A percentile compares a stretch with the other conserved stretches of the same genome.
These are phyloP conservation scores for Penicillium coprophilum DNA, from an alignment of 495 filamentous ascomycete genomes.

Conservation along the genomic window DNA sequence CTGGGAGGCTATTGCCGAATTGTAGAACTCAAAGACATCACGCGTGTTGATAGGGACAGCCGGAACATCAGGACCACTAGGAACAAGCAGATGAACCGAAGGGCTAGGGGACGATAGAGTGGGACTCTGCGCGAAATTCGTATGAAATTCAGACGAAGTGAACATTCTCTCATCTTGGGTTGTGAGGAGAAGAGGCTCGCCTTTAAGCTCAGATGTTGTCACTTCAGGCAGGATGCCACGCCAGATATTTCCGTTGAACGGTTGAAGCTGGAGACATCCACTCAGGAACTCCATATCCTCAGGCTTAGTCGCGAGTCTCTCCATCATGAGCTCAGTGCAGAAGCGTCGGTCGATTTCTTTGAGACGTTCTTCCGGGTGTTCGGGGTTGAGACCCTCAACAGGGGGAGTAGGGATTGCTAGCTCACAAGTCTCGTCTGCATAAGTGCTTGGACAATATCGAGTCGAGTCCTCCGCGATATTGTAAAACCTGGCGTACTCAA, in stretches of 20 bases:
- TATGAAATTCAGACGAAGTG: not conserved
- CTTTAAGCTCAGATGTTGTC: not conserved
- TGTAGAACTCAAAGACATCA: not conserved
- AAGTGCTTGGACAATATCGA: not conserved
- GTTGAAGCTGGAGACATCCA: not conserved
- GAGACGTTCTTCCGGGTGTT: not conserved
- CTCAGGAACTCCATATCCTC: not conserved
- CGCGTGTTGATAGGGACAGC: not conserved
- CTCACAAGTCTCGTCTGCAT: not conserved
- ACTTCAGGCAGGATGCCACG: not conserved
- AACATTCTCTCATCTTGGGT: not conserved
- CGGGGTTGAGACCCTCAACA: not conserved
- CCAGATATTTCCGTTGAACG: not conserved
- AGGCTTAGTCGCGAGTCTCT: not conserved
- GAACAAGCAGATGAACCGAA: not conserved
- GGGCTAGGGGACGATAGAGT: not conserved
- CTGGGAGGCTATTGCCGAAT: not conserved
- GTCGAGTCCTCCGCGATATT: not conserved
- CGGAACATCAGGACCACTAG: not conserved
- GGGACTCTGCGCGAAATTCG: not conserved
- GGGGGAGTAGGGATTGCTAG: not conserved
- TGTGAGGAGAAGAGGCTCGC: not conserved
- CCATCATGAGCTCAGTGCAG: not conserved
- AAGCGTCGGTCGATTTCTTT: not conserved
- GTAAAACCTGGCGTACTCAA: conserved; percentile 1